A percentile compares a stretch with the other conserved stretches of the same genome.
These are phyloP conservation scores for Microbotryum lychnidis-dioicae DNA, from an alignment of 1,284 basidiomycete species.

Conservation along the genomic window DNA sequence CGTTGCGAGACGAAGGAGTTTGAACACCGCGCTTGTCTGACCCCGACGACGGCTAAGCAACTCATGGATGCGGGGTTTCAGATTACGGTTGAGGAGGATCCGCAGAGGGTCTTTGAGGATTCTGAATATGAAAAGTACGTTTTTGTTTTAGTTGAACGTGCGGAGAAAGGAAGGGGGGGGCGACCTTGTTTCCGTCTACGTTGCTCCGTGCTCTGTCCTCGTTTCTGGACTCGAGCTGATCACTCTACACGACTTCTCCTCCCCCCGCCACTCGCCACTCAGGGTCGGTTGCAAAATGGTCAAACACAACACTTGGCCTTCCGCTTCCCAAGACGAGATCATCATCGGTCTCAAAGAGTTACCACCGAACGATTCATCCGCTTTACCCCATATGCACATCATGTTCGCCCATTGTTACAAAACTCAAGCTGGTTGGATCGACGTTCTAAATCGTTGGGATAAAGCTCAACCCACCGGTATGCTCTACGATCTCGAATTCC, in stretches of 20 bases:
- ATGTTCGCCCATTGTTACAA: conserved; percentile 99
- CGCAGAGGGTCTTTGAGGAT: conserved; percentile 92
- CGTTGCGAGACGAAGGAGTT: conserved; percentile 92
- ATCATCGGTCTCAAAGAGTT: conserved; percentile 98
- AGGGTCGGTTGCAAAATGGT: conserved; percentile 86
- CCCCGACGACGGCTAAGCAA: conserved; percentile 81
- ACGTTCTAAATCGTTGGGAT: conserved; percentile 79
- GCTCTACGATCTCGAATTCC: conserved; percentile 94
- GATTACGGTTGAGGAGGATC: conserved; percentile 85
- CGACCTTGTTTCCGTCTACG: not conserved
- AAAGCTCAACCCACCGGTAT: conserved; percentile 63
- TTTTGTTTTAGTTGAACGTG: conserved; percentile 22
- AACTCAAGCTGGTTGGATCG: conserved; percentile 85
- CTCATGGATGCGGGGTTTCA: conserved; percentile 88
- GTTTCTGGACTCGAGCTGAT: not conserved
- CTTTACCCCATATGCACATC: conserved; percentile 88
- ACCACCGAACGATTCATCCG: conserved; percentile 60
- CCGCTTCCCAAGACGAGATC: conserved; percentile 61
- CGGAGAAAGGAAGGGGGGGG: not conserved
- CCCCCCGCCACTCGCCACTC: conserved; percentile 5
- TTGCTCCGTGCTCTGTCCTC: not conserved
- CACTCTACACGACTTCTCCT: not conserved
- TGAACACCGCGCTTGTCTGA: conserved; percentile 87
- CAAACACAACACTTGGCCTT: conserved; percentile 82
- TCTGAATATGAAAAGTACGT: conserved; percentile 84